Evolutionary conservation across 108 stramenopile species (phyloP), one percentile per base, ranked within the genome.

Genomic region (Nitzschia sp.): DNA sequence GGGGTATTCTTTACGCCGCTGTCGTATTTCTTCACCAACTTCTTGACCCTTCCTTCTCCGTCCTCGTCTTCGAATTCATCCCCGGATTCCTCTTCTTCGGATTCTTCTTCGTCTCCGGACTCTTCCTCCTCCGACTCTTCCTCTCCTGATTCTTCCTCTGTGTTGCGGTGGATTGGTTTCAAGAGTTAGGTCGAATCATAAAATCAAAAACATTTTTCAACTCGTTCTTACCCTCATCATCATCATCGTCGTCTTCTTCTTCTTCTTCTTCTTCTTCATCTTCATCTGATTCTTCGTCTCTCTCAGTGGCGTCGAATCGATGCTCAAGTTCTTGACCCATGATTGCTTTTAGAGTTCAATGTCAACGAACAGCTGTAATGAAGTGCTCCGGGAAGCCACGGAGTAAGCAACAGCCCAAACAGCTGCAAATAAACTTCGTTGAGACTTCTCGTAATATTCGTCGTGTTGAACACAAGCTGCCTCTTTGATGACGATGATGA

Each of bases 251-350:
- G 25, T 54, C 54, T 11, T 19, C 19, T 13, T 54, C 13, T 19
- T 54, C 54, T n/a, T 54, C 54, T 26, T 11, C 21, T n/a, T n/a
- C 23, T 59, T 59, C 19, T 29, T 34, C 21, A n/a, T 23, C 49
- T 18, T 57, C 56, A 30, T 57, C 27, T 17, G 24, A 29, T 30
- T 57, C 56, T 18, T 57, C 56, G 27, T 57, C 56, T 29, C 31
- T 29, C 24, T 57, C 56, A 5, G 56, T 29, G 9, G 27, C 24
- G 9, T 18, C 27, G 15, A 18, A 21, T 8, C 56, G 56, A 5
- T 29, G 30, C 31, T 57, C 56, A 57, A 57, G 56, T 17, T 31
- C 27, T 57, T 57, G 56, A 2, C 26, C 56, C 56, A 57, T 57
- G 23, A 4, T 57, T 57, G n/a, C 21, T 51, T 9, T 42, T 42